phyloP scores from a whole-genome alignment of 306 rosid genomes.

The Purshia tridentata region DNA sequence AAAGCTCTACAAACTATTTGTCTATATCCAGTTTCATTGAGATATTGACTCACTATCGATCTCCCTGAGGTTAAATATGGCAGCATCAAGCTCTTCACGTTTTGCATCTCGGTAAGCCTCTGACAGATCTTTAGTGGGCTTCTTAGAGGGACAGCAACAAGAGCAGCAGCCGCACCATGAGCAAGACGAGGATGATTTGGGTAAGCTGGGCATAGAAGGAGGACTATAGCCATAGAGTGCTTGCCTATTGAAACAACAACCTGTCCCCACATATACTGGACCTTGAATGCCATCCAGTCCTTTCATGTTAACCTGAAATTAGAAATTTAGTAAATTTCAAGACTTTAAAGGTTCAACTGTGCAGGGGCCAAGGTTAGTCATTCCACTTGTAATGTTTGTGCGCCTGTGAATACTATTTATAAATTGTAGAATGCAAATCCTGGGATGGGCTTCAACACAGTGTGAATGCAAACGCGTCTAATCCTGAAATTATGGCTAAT shows the following conservation, averaged over 20 bases:
- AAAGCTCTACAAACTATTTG: constrained; percentile 21
- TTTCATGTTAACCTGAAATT: constrained; percentile 93
- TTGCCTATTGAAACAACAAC: constrained; percentile 89
- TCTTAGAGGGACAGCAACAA: constrained; percentile 89
- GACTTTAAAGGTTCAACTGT: constrained; percentile 3
- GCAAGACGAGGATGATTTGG: constrained; percentile 63
- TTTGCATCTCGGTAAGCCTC: constrained; percentile 82
- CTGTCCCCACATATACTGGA: constrained; percentile 97
- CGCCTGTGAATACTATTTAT: too few species aligned
- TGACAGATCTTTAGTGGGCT: constrained; percentile 61
- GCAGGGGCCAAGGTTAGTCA: not conserved
- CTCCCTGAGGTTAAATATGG: constrained; percentile 89
- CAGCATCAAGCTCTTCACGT: constrained; percentile 93
- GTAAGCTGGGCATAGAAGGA: constrained; percentile 73
- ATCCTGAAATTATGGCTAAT: too few species aligned
- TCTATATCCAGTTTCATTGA: constrained; percentile 16
- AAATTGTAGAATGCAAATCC: too few species aligned
- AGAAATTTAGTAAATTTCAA: constrained; percentile 24
- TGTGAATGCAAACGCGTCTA: too few species aligned
- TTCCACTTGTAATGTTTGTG: too few species aligned
- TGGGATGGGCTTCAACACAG: too few species aligned
- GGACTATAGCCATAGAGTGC: constrained; percentile 99
- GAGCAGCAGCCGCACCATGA: constrained; percentile 62
- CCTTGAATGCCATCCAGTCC: constrained; percentile 99
- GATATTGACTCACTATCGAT: constrained; percentile 67